Percentiles rank a stretch among this genome's conserved stretches.
Evolutionary conservation across 306 rosid genomes (phyloP).

Genomic region (Lablab purpureus): DNA sequence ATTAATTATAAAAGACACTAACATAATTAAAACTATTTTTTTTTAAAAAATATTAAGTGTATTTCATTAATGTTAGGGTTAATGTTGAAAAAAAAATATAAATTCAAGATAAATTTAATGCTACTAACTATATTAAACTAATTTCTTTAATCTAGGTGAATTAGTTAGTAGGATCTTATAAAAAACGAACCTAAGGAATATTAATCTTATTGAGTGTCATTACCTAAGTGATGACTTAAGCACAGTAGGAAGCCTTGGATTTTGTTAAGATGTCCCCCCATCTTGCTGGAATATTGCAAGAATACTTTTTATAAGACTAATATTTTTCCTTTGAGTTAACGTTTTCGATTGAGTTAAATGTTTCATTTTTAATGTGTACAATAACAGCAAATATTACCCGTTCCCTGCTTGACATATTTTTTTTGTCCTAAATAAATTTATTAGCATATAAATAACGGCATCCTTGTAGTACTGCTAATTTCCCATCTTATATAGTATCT

Average conservation of each 20-base stretch:
- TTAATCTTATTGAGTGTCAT: constrained; percentile 1
- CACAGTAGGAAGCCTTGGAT: background rate
- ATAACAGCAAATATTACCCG: background rate
- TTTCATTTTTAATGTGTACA: background rate
- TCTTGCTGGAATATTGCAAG: background rate
- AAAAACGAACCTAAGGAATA: background rate
- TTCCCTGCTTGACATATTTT: background rate
- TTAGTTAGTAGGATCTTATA: too few species aligned
- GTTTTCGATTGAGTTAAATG: background rate
- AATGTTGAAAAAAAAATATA: too few species aligned
- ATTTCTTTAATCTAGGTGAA: too few species aligned
- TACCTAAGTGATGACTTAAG: background rate
- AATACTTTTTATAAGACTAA: background rate
- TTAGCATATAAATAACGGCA: background rate
- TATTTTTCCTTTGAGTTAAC: background rate
- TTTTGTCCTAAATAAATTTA: background rate
- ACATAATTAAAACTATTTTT: too few species aligned
- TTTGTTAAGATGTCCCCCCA: background rate
- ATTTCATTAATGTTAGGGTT: too few species aligned
- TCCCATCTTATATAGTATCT: background rate
- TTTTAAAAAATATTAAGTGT: too few species aligned
- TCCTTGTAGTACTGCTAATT: background rate
- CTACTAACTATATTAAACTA: too few species aligned
- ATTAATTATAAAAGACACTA: too few species aligned
- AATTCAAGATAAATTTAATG: too few species aligned